A percentile compares a stretch with the other conserved stretches of the same genome.
Conservation (phyloP, 1,284 basidiomycete genomes). For the Ceratobasidium sp. region DNA sequence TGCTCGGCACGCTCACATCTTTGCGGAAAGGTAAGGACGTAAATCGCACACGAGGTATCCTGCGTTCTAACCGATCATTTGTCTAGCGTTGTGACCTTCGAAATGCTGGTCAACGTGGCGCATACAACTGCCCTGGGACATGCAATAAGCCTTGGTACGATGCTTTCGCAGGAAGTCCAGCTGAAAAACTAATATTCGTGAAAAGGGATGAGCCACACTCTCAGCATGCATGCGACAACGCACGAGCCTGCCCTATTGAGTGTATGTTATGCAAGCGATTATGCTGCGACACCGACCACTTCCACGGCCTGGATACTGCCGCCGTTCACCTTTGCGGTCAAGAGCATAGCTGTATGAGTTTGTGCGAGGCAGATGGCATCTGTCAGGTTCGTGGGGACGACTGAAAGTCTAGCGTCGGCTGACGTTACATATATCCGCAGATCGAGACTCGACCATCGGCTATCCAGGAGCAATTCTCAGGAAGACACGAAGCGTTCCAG, state of each 20-base stretch:
- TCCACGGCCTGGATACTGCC: constrained; percentile 64
- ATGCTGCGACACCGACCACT: constrained; percentile 64
- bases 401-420: neutral
- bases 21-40: constrained; percentile 64
- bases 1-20: constrained; percentile 68
- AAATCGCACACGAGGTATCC: neutral
- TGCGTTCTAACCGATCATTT: neutral
- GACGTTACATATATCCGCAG: constrained; percentile 61
- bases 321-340: constrained; percentile 72
- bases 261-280: constrained; percentile 69
- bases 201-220: constrained; percentile 58
- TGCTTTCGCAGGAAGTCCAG: neutral
- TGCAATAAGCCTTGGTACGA: constrained; percentile 64
- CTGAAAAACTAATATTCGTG: constrained; percentile 61
- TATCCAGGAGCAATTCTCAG: constrained; percentile 69
- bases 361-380: constrained; percentile 52
- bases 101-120: constrained; percentile 49
- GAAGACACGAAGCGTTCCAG: constrained; percentile 63
- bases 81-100: constrained; percentile 64
- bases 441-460: constrained; percentile 71
- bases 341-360: constrained; percentile 56
- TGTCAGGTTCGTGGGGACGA: constrained; percentile 10
- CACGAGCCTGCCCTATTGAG: constrained; percentile 65
- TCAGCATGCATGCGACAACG: constrained; percentile 26
- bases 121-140: constrained; percentile 61